Conservation (phyloP, 352 stramenopile genomes). For the Globisporangium carolinianum region DNA sequence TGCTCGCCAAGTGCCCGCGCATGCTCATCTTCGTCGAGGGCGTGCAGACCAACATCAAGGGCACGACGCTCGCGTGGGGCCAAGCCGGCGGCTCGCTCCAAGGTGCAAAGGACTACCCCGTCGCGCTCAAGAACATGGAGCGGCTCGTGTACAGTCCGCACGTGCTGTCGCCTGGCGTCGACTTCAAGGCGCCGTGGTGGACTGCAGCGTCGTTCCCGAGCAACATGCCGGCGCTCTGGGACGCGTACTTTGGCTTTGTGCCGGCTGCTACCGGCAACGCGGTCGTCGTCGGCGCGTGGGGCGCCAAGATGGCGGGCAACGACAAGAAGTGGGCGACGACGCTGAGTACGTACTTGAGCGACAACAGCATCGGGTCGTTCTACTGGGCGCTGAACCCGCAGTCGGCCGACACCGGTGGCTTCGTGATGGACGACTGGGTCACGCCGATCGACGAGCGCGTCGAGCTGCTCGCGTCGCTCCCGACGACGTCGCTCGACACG, state of each 20-base stretch:
- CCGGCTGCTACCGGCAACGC: slow-evolving; percentile 43
- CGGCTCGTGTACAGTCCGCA: slow-evolving; percentile 62
- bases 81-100: slow-evolving; percentile 56
- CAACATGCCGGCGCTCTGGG: slow-evolving; percentile 66
- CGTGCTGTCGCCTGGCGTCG: slow-evolving; percentile 52
- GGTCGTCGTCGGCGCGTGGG: slow-evolving; percentile 61
- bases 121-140: slow-evolving; percentile 68
- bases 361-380: slow-evolving; percentile 60
- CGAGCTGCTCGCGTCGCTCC: slow-evolving; percentile 32
- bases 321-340: slow-evolving; percentile 51
- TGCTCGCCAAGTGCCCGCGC: slow-evolving; percentile 51
- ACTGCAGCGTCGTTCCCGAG: slow-evolving; percentile 43
- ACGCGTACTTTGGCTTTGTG: slow-evolving; percentile 63
- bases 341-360: slow-evolving; percentile 39
- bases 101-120: slow-evolving; percentile 47
- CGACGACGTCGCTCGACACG: slow-evolving; percentile 27
- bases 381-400: slow-evolving; percentile 78
- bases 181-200: slow-evolving; percentile 63
- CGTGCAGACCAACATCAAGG: slow-evolving; percentile 64
- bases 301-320: slow-evolving; percentile 50
- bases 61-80: slow-evolving; percentile 43
- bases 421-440: slow-evolving; percentile 66
- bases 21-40: slow-evolving; percentile 71
- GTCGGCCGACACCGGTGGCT: slow-evolving; percentile 55
- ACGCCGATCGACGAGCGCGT: slow-evolving; percentile 55